phyloP scores from a whole-genome alignment of 2,329 filamentous ascomycete genomes.

The Cadophora gregata region DNA sequence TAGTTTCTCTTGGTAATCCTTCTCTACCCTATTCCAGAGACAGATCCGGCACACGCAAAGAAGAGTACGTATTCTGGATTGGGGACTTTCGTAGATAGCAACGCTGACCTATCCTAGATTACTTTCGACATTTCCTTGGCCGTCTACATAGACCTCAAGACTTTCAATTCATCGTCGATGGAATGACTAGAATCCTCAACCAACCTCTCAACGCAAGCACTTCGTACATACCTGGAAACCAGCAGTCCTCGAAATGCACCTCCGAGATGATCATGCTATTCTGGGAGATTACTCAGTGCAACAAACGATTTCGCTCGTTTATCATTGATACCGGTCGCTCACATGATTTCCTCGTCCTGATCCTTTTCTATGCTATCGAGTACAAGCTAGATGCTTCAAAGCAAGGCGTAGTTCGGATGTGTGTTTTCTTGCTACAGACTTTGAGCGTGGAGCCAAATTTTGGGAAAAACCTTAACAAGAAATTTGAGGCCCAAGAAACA shows the following conservation, averaged over 20 bases:
- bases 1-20: slow-evolving; percentile 84
- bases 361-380: slow-evolving; percentile 91
- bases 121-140: slow-evolving; percentile 82
- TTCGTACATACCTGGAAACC: slow-evolving; percentile 86
- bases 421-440: slow-evolving; percentile 94
- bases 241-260: slow-evolving; percentile 80
- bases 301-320: slow-evolving; percentile 94
- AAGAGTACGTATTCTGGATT: slow-evolving; percentile 59
- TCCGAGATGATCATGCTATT: slow-evolving; percentile 97
- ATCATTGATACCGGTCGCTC: slow-evolving; percentile 94
- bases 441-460: slow-evolving; percentile 92
- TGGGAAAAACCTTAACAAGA: slow-evolving; percentile 86
- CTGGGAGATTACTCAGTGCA: slow-evolving; percentile 97
- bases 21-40: slow-evolving; percentile 86
- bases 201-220: slow-evolving; percentile 89
- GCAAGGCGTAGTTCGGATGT: slow-evolving; percentile 94
- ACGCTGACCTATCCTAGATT: slow-evolving; percentile 55
- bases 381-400: slow-evolving; percentile 85
- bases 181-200: slow-evolving; percentile 90
- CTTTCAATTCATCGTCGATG: slow-evolving; percentile 96
- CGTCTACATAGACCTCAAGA: slow-evolving; percentile 91
- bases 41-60: slow-evolving; percentile 64
- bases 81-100: not conserved
- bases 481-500: slow-evolving; percentile 87
- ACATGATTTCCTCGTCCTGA: slow-evolving; percentile 89